Evolutionary conservation across 306 rosid species (phyloP).

Genomic region (Trifolium fragiferum): DNA sequence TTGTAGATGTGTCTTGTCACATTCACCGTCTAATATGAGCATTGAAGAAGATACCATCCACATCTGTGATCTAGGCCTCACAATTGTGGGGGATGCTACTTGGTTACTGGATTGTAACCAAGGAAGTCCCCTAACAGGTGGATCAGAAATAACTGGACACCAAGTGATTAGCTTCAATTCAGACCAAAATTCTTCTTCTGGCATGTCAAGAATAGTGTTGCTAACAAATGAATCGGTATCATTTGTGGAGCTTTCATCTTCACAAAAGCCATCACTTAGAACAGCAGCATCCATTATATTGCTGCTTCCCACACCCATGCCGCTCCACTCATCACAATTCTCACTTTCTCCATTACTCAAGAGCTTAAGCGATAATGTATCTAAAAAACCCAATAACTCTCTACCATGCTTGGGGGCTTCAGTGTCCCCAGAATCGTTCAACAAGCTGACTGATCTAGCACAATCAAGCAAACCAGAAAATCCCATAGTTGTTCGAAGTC

Average conservation of each 20-base stretch:
- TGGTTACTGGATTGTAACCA: constrained; percentile 71
- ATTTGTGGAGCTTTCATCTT: constrained; percentile 47
- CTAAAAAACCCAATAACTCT: constrained; percentile 65
- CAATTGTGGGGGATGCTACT: constrained; percentile 67
- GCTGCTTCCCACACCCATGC: constrained; percentile 39
- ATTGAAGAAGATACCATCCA: constrained; percentile 88
- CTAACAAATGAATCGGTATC: constrained; percentile 55
- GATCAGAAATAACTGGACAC: constrained; percentile 82
- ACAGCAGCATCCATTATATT: constrained; percentile 40
- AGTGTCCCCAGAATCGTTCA: constrained; percentile 61
- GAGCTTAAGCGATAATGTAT: constrained; percentile 65
- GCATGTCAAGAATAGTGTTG: constrained; percentile 55
- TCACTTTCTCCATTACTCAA: constrained; percentile 52
- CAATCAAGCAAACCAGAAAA: constrained; percentile 91
- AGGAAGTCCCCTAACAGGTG: constrained; percentile 81
- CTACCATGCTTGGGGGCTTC: constrained; percentile 63
- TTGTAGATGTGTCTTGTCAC: constrained; percentile 60
- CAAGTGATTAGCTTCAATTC: constrained; percentile 80
- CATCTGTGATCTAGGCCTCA: constrained; percentile 90
- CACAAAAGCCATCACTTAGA: constrained; percentile 45
- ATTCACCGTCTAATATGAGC: constrained; percentile 82
- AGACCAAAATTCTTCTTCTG: constrained; percentile 91
- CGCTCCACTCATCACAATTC: constrained; percentile 49
- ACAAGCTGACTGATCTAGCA: constrained; percentile 81
- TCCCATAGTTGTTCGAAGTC: constrained; percentile 82